A percentile compares a stretch with the other conserved stretches of the same genome.
These are phyloP conservation scores for Heliosperma pusillum DNA, from an alignment of 148 eudicot genomes.

Conservation along the genomic window DNA sequence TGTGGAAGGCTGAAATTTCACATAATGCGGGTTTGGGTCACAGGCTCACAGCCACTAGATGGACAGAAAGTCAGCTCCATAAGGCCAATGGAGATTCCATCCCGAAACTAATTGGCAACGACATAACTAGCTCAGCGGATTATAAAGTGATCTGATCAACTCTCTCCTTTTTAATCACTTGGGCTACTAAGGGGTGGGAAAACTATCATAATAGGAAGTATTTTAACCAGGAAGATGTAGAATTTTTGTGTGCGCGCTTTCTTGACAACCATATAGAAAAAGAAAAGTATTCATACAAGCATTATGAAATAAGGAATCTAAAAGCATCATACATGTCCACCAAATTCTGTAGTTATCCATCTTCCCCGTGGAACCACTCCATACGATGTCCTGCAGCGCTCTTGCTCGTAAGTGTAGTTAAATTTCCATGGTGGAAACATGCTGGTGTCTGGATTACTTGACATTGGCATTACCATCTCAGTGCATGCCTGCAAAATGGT, in stretches of 20 bases:
- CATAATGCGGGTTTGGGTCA: not conserved
- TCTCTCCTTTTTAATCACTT: too few species aligned
- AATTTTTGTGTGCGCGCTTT: not conserved
- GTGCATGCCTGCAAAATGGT: conserved; percentile 71
- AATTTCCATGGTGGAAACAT: conserved; percentile 66
- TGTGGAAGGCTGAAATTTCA: not conserved
- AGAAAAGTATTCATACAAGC: not conserved
- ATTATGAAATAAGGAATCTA: not conserved
- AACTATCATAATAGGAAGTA: too few species aligned
- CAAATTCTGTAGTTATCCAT: conserved; percentile 91
- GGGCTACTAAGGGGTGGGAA: too few species aligned
- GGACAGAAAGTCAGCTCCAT: not conserved
- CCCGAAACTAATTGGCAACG: too few species aligned
- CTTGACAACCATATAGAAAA: not conserved
- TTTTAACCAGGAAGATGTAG: too few species aligned
- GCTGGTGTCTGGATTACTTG: conserved; percentile 59
- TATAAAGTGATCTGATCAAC: too few species aligned
- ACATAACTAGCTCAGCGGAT: too few species aligned
- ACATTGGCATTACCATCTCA: conserved; percentile 96
- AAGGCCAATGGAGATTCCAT: not conserved
- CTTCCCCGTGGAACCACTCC: conserved; percentile 61
- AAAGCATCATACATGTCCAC: conserved; percentile 72
- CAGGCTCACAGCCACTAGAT: too few species aligned
- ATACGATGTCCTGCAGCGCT: conserved; percentile 52
- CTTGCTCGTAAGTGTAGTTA: conserved; percentile 55